These are phyloP conservation scores for Cubamyces sp. DNA, from an alignment of 768 basidiomycete genomes.

Conservation along the genomic window DNA sequence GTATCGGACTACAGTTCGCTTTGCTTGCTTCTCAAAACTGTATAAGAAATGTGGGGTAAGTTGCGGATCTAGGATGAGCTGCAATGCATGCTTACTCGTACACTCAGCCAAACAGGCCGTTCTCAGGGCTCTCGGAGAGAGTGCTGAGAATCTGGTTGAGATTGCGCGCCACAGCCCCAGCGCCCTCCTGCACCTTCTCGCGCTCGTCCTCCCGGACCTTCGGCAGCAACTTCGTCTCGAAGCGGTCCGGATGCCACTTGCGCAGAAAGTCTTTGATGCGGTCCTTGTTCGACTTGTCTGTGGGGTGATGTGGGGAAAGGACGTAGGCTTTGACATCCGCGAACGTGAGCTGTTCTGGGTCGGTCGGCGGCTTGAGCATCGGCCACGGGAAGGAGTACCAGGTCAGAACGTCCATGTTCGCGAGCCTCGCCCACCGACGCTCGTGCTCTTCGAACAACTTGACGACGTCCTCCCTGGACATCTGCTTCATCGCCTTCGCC, in stretches of 20 bases:
- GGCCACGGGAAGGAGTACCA: slow-evolving; percentile 83
- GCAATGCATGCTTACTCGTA: slow-evolving; percentile 20
- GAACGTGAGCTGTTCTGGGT: slow-evolving; percentile 64
- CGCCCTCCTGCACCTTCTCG: slow-evolving; percentile 72
- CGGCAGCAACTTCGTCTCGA: slow-evolving; percentile 68
- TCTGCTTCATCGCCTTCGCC: slow-evolving; percentile 42
- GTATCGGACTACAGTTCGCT: slow-evolving; percentile 28
- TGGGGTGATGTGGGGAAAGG: slow-evolving; percentile 57
- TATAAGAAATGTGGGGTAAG: not conserved
- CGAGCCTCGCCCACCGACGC: slow-evolving; percentile 55
- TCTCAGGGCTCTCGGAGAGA: slow-evolving; percentile 27
- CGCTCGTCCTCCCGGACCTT: slow-evolving; percentile 67
- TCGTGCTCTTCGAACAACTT: slow-evolving; percentile 65
- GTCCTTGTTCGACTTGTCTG: slow-evolving; percentile 62
- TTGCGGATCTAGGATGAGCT: not conserved
- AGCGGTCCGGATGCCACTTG: slow-evolving; percentile 84
- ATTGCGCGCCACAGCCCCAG: slow-evolving; percentile 69
- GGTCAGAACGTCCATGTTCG: slow-evolving; percentile 44
- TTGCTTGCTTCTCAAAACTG: slow-evolving; percentile 18
- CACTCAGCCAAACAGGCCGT: slow-evolving; percentile 40
- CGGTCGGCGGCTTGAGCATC: slow-evolving; percentile 56
- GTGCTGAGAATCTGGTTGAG: slow-evolving; percentile 65
- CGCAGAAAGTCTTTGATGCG: slow-evolving; percentile 76
- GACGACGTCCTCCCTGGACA: slow-evolving; percentile 60
- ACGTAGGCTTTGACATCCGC: slow-evolving; percentile 63